Evolutionary conservation across 1,284 basidiomycete genomes (phyloP).

Genomic region (Boletus sp.): DNA sequence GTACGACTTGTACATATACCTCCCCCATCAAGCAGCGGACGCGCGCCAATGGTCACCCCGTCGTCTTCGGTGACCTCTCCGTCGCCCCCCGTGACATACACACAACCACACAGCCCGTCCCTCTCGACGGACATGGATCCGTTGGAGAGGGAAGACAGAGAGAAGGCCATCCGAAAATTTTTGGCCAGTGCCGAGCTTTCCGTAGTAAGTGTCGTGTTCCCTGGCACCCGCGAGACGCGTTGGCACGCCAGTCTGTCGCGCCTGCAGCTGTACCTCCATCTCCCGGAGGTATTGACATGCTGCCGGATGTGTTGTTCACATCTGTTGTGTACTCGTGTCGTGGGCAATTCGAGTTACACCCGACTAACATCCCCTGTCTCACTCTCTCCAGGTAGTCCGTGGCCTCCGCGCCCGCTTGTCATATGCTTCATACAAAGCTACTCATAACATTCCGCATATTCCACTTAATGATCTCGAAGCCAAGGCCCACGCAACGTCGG

Average conservation of each 20-base stretch:
- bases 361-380: slow-evolving; percentile 41
- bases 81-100: slow-evolving; percentile 65
- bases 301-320: neutral
- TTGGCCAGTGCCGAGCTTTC: slow-evolving; percentile 71
- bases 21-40: slow-evolving; percentile 24
- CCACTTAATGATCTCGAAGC: slow-evolving; percentile 69
- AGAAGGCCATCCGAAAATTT: slow-evolving; percentile 67
- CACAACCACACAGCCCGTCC: slow-evolving; percentile 45
- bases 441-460: slow-evolving; percentile 63
- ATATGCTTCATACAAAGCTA: slow-evolving; percentile 78
- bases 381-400: slow-evolving; percentile 62
- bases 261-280: neutral
- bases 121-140: slow-evolving; percentile 39
- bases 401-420: slow-evolving; percentile 71
- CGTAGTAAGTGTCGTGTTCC: slow-evolving; percentile 53
- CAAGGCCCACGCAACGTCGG: slow-evolving; percentile 45
- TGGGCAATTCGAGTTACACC: slow-evolving; percentile 11
- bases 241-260: slow-evolving; percentile 27
- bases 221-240: slow-evolving; percentile 45
- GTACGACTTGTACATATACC: slow-evolving; percentile 13
- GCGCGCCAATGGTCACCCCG: slow-evolving; percentile 66
- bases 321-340: slow-evolving; percentile 5
- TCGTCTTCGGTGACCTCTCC: slow-evolving; percentile 75
- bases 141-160: slow-evolving; percentile 54
- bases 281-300: neutral